phyloP scores from a whole-genome alignment of 1,284 basidiomycete species.

The Ceratobasidium sp. region DNA sequence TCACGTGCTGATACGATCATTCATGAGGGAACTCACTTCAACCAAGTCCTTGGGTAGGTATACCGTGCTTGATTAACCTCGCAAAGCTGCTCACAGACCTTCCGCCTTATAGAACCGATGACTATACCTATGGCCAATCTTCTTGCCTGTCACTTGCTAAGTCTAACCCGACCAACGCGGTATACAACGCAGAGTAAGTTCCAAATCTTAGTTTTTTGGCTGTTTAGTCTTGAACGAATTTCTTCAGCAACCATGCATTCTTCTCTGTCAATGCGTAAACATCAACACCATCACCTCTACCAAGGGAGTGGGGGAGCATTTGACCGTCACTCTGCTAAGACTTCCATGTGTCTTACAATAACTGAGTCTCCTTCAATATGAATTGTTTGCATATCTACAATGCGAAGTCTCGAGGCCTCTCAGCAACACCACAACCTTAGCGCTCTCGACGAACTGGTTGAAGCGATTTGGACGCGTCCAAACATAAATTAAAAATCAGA shows the following conservation, averaged over 20 bases:
- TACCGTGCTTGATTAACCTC: background rate
- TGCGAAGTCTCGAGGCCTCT: too few species aligned
- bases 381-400: background rate
- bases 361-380: background rate
- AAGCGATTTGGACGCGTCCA: too few species aligned
- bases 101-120: constrained; percentile 26
- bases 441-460: too few species aligned
- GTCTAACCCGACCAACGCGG: constrained; percentile 40
- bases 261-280: constrained; percentile 41
- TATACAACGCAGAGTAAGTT: constrained; percentile 46
- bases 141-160: constrained; percentile 43
- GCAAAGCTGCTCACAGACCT: background rate
- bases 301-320: background rate
- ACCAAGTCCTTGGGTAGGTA: constrained; percentile 40
- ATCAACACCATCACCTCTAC: background rate
- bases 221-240: background rate
- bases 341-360: background rate
- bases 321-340: background rate
- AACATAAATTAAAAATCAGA: too few species aligned
- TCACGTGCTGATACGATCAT: constrained; percentile 46
- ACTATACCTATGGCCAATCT: constrained; percentile 44
- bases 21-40: constrained; percentile 47
- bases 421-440: too few species aligned
- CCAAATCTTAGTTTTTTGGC: background rate
- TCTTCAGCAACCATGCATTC: constrained; percentile 38